Conservation (phyloP, 805 yeast species). For the Sungouiella thailandica region DNA sequence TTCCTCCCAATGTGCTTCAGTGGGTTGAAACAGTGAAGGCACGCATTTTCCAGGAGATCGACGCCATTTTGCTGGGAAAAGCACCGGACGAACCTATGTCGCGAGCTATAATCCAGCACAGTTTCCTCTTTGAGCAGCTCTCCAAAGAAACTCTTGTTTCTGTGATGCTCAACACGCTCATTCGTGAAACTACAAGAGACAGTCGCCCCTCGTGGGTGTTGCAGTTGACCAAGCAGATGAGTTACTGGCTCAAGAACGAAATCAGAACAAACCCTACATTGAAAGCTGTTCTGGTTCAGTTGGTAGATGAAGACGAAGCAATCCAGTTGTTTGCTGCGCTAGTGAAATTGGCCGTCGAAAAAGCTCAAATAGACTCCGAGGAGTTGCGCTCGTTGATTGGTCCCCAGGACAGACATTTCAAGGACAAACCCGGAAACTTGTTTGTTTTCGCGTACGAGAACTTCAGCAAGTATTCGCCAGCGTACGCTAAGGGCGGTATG, state of each 20-base stretch:
- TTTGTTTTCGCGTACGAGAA: slow-evolving; percentile 4
- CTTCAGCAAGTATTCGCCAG: slow-evolving; percentile 1
- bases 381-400: background rate
- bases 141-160: slow-evolving; percentile 14
- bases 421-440: background rate
- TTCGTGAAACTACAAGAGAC: background rate
- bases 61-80: slow-evolving; percentile 1
- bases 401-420: background rate
- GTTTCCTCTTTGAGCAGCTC: slow-evolving; percentile 12
- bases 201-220: background rate
- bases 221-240: slow-evolving; percentile 2
- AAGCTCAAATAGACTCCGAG: slow-evolving; percentile 9
- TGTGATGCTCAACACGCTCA: slow-evolving; percentile 10
- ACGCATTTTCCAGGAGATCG: too few species aligned
- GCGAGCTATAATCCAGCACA: slow-evolving; percentile 1
- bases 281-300: slow-evolving; percentile 4
- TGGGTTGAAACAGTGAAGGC: too few species aligned
- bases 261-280: slow-evolving; percentile 9
- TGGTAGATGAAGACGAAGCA: slow-evolving; percentile 13
- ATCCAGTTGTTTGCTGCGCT: slow-evolving; percentile 16
- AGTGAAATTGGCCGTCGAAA: slow-evolving; percentile 12
- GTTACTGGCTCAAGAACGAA: slow-evolving; percentile 1
- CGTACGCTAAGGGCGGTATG: slow-evolving; percentile 7
- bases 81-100: background rate
- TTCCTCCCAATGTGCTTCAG: slow-evolving; percentile 3